These are phyloP conservation scores for Colletotrichum liaoningense DNA, from an alignment of 2,329 filamentous ascomycete genomes.

Conservation along the genomic window DNA sequence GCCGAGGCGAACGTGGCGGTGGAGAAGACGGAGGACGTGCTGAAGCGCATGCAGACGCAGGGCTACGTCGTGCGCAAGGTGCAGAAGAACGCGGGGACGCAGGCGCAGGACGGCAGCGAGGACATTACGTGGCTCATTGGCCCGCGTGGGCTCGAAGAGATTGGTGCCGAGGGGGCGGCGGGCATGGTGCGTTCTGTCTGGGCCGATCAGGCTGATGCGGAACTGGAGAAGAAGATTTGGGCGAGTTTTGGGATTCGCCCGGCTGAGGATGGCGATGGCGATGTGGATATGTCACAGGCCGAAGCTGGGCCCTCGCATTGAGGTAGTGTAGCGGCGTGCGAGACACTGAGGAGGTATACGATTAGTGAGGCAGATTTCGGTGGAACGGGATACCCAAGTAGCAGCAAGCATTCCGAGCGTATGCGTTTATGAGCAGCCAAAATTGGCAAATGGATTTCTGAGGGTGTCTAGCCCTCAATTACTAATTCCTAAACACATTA, in stretches of 20 bases:
- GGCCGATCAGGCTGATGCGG: slow-evolving; percentile 59
- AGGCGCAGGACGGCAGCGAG: slow-evolving; percentile 74
- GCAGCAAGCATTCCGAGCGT: slow-evolving; percentile 10
- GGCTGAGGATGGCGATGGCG: slow-evolving; percentile 40
- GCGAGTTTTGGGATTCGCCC: slow-evolving; percentile 68
- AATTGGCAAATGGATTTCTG: slow-evolving; percentile 62
- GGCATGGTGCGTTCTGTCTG: slow-evolving; percentile 75
- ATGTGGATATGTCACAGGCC: slow-evolving; percentile 26
- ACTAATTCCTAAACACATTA: not conserved
- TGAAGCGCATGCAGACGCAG: slow-evolving; percentile 82
- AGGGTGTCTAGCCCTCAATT: slow-evolving; percentile 29
- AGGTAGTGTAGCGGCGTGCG: slow-evolving; percentile 27
- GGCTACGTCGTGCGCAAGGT: slow-evolving; percentile 83
- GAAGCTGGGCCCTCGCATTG: slow-evolving; percentile 30
- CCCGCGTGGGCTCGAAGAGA: slow-evolving; percentile 85
- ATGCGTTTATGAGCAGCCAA: slow-evolving; percentile 14
- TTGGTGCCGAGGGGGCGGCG: slow-evolving; percentile 81
- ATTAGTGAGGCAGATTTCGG: not conserved
- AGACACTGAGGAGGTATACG: slow-evolving; percentile 37
- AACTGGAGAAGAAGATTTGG: slow-evolving; percentile 69
- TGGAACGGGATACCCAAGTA: slow-evolving; percentile 18
- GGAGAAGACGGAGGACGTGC: slow-evolving; percentile 79
- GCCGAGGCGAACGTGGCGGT: slow-evolving; percentile 79
- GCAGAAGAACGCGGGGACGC: slow-evolving; percentile 65
- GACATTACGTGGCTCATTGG: slow-evolving; percentile 86